A percentile compares a stretch with the other conserved stretches of the same genome.
Conservation (phyloP, 768 basidiomycete species). For the Lentinus tigrinus region DNA sequence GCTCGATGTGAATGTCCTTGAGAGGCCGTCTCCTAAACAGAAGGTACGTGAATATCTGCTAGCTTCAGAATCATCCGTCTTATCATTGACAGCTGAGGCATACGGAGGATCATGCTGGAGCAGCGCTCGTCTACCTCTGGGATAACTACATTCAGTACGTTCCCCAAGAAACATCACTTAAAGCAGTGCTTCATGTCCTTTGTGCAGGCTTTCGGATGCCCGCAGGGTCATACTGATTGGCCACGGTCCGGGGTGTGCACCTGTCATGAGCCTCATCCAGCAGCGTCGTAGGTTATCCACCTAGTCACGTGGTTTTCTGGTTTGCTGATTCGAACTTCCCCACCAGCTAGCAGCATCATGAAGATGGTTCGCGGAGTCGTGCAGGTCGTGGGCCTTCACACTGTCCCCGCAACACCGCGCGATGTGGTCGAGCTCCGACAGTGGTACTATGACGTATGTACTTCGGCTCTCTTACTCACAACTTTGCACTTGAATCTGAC, state of each 20-base stretch:
- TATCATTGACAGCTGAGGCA: conserved; percentile 34
- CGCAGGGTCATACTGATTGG: conserved; percentile 79
- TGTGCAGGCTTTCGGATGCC: conserved; percentile 65
- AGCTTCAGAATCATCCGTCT: not conserved
- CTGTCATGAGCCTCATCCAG: conserved; percentile 73
- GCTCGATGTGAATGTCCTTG: conserved; percentile 84
- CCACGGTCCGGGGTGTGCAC: conserved; percentile 80
- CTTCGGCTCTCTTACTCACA: not conserved
- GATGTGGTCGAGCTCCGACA: conserved; percentile 52
- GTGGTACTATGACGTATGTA: conserved; percentile 73
- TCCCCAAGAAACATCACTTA: not conserved
- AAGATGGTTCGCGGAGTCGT: conserved; percentile 68
- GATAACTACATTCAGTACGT: conserved; percentile 92
- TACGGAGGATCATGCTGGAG: conserved; percentile 40
- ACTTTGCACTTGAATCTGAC: conserved; percentile 1
- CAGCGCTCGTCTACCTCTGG: conserved; percentile 85
- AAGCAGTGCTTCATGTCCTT: not conserved
- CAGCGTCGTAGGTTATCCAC: conserved; percentile 59
- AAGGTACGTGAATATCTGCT: conserved; percentile 30
- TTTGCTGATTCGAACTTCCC: not conserved
- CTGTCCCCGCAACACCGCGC: conserved; percentile 52
- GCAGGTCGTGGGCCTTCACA: conserved; percentile 72
- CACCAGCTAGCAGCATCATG: conserved; percentile 51
- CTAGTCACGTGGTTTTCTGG: not conserved
- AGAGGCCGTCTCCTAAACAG: conserved; percentile 46